Percentiles rank a stretch among this genome's conserved stretches.
Conservation (phyloP, 257 asterid genomes). For the Scutellaria barbata region DNA sequence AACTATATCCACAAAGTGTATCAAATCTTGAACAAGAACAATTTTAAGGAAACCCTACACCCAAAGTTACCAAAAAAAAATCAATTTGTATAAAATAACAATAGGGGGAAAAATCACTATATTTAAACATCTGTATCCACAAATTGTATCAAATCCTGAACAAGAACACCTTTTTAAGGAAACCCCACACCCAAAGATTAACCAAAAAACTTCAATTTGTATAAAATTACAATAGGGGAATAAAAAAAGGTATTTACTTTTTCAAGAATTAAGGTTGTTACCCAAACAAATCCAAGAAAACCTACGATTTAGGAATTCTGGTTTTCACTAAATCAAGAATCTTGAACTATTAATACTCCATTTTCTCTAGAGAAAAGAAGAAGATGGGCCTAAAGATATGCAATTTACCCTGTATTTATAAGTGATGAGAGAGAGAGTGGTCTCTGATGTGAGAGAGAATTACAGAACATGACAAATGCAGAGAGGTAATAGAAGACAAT, state of each 20-base stretch:
- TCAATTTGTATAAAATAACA: too few relatives aligned
- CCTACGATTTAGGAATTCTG: constrained; percentile 1
- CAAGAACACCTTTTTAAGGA: constrained; percentile 16
- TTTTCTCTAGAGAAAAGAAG: too few relatives aligned
- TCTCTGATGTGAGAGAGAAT: neutral
- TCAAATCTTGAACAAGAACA: neutral
- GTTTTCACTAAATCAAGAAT: constrained; percentile 22
- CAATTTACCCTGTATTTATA: too few relatives aligned
- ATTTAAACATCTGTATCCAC: neutral
- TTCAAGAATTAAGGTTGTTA: constrained; percentile 10
- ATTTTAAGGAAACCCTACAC: neutral
- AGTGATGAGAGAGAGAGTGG: neutral
- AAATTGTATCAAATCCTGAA: neutral
- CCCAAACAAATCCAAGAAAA: constrained; percentile 1
- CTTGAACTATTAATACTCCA: neutral
- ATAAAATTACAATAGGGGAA: neutral
- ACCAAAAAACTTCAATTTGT: neutral
- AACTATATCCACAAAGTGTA: neutral
- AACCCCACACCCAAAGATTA: constrained; percentile 36
- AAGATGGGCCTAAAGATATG: too few relatives aligned
- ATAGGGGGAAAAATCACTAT: too few relatives aligned
- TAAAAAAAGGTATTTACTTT: neutral
- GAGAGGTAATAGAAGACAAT: neutral
- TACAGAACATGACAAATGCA: constrained; percentile 28
- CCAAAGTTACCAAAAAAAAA: too few relatives aligned